phyloP scores from a whole-genome alignment of 108 stramenopile genomes.

The Cyclotella kingstonii region DNA sequence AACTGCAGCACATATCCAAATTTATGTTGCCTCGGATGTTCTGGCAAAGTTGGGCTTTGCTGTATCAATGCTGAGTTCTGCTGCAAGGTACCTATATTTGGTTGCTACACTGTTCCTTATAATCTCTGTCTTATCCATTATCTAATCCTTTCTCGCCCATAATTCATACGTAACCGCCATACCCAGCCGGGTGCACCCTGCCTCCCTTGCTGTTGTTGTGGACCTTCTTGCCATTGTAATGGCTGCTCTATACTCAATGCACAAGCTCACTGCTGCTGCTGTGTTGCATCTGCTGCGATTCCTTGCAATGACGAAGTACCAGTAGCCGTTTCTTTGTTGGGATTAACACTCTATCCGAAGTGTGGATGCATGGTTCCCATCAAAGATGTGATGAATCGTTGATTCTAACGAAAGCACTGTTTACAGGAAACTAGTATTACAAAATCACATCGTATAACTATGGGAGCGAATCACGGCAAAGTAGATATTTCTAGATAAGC shows the following conservation, averaged over 20 bases:
- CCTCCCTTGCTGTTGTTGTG: conserved; percentile 51
- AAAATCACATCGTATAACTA: no score
- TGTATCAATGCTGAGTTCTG: conserved; percentile 62
- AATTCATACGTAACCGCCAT: background rate
- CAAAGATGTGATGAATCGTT: conserved; percentile 44
- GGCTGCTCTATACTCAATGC: conserved; percentile 55
- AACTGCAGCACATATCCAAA: conserved; percentile 42
- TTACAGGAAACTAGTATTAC: no score
- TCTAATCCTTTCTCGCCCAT: background rate
- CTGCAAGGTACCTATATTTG: conserved; percentile 47
- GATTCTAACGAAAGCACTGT: conserved; percentile 1
- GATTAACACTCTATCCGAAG: conserved; percentile 64
- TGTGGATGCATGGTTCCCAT: conserved; percentile 51
- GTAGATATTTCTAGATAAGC: no score
- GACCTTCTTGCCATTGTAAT: conserved; percentile 45
- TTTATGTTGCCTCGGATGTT: conserved; percentile 53
- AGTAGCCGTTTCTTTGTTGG: conserved; percentile 48
- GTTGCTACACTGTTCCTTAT: background rate
- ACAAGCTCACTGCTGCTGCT: conserved; percentile 65
- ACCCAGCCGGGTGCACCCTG: conserved; percentile 53
- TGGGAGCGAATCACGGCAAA: no score
- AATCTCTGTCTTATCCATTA: background rate
- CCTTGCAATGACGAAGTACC: conserved; percentile 83
- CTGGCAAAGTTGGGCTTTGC: conserved; percentile 63
- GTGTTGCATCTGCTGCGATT: conserved; percentile 58